phyloP scores from a whole-genome alignment of 768 basidiomycete genomes.

The Leccinum disarticulatum region DNA sequence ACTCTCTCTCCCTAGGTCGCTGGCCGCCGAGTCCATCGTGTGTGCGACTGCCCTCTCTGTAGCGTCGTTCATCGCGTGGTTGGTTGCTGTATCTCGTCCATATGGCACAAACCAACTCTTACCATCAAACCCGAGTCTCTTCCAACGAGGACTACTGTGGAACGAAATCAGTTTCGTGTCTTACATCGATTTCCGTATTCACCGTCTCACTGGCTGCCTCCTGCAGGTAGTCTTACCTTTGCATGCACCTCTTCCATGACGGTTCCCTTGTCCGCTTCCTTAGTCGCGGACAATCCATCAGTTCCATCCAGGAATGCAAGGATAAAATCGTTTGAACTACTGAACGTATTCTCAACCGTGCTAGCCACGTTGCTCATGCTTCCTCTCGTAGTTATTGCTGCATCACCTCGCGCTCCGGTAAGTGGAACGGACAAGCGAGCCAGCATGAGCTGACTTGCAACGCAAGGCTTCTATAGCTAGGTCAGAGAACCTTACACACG shows the following conservation, averaged over 20 bases:
- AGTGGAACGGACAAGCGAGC: conserved; percentile 30
- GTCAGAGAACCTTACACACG: conserved; percentile 19
- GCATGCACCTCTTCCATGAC: conserved; percentile 66
- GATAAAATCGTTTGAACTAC: conserved; percentile 55
- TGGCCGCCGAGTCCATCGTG: conserved; percentile 52
- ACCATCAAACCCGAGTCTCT: conserved; percentile 34
- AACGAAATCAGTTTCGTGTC: conserved; percentile 57
- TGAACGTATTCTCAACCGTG: conserved; percentile 51
- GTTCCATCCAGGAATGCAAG: conserved; percentile 41
- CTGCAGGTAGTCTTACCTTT: conserved; percentile 56
- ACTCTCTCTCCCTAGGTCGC: conserved; percentile 53
- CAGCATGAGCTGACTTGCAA: conserved; percentile 14
- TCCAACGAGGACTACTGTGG: conserved; percentile 54
- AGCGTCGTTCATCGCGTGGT: conserved; percentile 59
- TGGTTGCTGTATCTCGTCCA: conserved; percentile 51
- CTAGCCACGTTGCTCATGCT: conserved; percentile 52
- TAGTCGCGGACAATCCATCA: conserved; percentile 40
- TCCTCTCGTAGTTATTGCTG: conserved; percentile 56
- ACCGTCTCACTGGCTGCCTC: conserved; percentile 4
- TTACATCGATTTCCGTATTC: neutral
- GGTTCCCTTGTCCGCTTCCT: conserved; percentile 61
- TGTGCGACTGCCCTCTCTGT: conserved; percentile 62
- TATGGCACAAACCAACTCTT: conserved; percentile 47
- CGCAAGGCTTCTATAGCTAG: conserved; percentile 8
- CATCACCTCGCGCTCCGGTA: conserved; percentile 44